A percentile compares a stretch with the other conserved stretches of the same genome.
These are phyloP conservation scores for Aspergillus hiratsukae DNA, from an alignment of 2,329 filamentous ascomycete species.

Conservation along the genomic window DNA sequence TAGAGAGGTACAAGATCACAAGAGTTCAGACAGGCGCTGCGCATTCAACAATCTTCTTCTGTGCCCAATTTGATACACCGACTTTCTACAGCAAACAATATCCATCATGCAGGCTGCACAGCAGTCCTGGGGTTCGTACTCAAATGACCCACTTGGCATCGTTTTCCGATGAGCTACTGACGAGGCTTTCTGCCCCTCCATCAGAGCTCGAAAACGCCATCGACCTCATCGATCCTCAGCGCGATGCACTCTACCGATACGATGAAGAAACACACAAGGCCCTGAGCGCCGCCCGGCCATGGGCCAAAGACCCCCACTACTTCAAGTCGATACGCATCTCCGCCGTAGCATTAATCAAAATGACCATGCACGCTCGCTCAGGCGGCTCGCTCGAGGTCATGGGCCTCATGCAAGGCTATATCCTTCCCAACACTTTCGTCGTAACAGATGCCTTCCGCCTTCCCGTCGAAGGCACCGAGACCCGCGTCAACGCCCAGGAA, in stretches of 20 bases:
- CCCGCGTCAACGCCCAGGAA: conserved; percentile 89
- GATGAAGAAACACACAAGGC: conserved; percentile 63
- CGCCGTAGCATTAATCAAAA: conserved; percentile 90
- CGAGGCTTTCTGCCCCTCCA: conserved; percentile 1
- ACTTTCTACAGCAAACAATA: background rate
- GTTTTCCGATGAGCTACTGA: conserved; percentile 7
- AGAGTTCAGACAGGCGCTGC: too few species aligned
- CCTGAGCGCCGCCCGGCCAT: conserved; percentile 63
- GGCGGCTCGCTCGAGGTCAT: conserved; percentile 91
- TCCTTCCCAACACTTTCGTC: conserved; percentile 75
- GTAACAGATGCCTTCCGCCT: conserved; percentile 92
- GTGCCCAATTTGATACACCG: background rate
- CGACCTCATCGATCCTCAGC: conserved; percentile 75
- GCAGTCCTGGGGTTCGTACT: conserved; percentile 55
- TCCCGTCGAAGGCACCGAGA: conserved; percentile 97
- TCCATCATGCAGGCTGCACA: conserved; percentile 52
- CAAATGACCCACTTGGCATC: background rate
- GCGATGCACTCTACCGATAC: conserved; percentile 90
- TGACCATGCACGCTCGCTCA: conserved; percentile 98
- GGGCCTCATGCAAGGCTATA: conserved; percentile 96
- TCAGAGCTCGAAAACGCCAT: conserved; percentile 84
- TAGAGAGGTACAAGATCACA: background rate
- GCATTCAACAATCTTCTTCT: background rate
- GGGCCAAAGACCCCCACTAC: conserved; percentile 73
- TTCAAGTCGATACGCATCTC: conserved; percentile 94